phyloP scores from a whole-genome alignment of 2,329 filamentous ascomycete species.

The Pyrenochaeta sp. region DNA sequence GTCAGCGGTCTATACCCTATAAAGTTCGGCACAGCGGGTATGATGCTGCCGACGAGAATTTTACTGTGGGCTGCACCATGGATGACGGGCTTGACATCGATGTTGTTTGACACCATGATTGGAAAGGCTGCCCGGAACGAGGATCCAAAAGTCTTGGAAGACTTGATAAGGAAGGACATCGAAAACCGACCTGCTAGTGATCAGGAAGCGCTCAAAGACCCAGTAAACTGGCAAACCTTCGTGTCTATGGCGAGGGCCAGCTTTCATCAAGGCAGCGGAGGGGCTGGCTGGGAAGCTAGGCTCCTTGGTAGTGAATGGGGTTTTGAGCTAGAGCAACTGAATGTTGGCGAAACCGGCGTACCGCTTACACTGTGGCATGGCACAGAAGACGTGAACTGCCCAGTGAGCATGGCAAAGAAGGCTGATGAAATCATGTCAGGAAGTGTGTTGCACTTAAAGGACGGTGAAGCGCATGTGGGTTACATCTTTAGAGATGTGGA shows the following conservation, averaged over 20 bases:
- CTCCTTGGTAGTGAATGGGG: conserved; percentile 42
- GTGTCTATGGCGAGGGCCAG: conserved; percentile 38
- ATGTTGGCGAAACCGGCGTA: conserved; percentile 23
- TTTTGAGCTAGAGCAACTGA: conserved; percentile 41
- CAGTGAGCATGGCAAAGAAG: conserved; percentile 33
- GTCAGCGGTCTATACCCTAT: conserved; percentile 38
- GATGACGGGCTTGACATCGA: conserved; percentile 28
- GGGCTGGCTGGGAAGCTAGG: conserved; percentile 40
- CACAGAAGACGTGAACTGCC: conserved; percentile 37
- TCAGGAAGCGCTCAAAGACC: conserved; percentile 28
- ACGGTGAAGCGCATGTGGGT: conserved; percentile 39
- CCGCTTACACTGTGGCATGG: conserved; percentile 47
- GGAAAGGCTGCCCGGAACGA: conserved; percentile 35
- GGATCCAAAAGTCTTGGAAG: conserved; percentile 37
- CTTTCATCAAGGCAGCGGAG: conserved; percentile 36
- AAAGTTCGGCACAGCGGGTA: conserved; percentile 35
- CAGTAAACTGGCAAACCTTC: conserved; percentile 30
- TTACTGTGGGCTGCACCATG: conserved; percentile 38
- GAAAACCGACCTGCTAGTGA: conserved; percentile 28
- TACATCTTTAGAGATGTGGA: conserved; percentile 31
- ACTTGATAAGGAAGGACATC: conserved; percentile 33
- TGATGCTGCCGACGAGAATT: conserved; percentile 32
- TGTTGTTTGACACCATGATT: conserved; percentile 33
- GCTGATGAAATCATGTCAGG: conserved; percentile 33
- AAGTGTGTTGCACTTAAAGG: conserved; percentile 28